These are phyloP conservation scores for Dichotomopilus funicola DNA, from an alignment of 2,329 filamentous ascomycete species.

Conservation along the genomic window DNA sequence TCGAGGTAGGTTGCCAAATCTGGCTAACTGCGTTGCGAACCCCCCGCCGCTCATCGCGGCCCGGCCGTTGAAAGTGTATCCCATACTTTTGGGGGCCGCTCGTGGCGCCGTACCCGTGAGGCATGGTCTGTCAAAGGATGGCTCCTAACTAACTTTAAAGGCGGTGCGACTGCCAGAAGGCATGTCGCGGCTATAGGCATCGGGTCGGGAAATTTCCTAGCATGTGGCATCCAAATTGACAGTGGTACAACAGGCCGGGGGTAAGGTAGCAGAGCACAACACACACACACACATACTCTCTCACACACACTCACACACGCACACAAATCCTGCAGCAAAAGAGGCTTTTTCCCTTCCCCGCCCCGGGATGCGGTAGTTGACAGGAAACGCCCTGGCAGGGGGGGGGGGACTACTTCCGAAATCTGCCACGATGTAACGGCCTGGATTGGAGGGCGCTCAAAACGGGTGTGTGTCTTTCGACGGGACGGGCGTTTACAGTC, in stretches of 20 bases:
- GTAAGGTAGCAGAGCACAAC: slow-evolving; percentile 4
- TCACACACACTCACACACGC: slow-evolving; percentile 7
- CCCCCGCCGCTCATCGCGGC: no score
- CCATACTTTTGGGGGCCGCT: background rate
- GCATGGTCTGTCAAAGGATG: no score
- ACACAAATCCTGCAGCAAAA: background rate
- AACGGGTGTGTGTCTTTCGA: slow-evolving; percentile 8
- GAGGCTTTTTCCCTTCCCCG: no score
- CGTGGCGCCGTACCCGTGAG: no score
- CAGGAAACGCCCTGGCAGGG: no score
- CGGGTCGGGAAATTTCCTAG: slow-evolving; percentile 12
- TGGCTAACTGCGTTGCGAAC: no score
- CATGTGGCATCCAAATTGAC: slow-evolving; percentile 5
- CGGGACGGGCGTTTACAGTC: slow-evolving; percentile 15
- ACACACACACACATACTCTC: background rate
- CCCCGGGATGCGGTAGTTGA: no score
- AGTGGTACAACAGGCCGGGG: slow-evolving; percentile 10
- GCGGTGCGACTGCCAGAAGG: slow-evolving; percentile 11
- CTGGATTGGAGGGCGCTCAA: slow-evolving; percentile 14
- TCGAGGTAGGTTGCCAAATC: no score
- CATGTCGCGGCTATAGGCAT: slow-evolving; percentile 10
- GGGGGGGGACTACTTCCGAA: no score
- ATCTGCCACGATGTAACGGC: no score
- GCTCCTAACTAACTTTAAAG: background rate
- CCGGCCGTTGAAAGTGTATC: background rate